Conservation (phyloP, 208 protist genomes). For the Porcisia hertigi region DNA sequence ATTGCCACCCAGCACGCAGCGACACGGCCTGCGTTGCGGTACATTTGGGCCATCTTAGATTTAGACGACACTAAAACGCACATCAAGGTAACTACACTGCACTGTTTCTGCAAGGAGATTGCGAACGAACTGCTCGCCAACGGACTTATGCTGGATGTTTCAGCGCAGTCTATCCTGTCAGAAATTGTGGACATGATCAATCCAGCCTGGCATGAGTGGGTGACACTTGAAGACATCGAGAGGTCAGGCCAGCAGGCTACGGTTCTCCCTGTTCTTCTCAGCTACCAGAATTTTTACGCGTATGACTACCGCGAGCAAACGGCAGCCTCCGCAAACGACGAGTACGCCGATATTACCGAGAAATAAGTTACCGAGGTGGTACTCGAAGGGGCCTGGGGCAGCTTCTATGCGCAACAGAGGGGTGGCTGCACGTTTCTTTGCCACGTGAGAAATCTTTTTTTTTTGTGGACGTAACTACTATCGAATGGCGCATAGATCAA, state of each 20-base stretch:
- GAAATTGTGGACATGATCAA: conserved; percentile 94
- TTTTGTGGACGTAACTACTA: neutral
- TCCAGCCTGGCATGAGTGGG: conserved; percentile 79
- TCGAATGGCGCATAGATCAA: neutral
- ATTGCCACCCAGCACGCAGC: conserved; percentile 88
- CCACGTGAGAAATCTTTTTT: neutral
- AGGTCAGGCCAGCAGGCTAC: conserved; percentile 80
- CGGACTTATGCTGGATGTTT: conserved; percentile 83
- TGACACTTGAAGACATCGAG: conserved; percentile 81
- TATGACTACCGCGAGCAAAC: conserved; percentile 91
- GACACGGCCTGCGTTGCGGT: conserved; percentile 78
- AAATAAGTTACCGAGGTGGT: neutral
- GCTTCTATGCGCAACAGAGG: neutral
- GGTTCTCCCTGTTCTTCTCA: conserved; percentile 83
- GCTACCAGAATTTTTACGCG: conserved; percentile 85
- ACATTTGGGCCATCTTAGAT: conserved; percentile 89
- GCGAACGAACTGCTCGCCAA: conserved; percentile 67
- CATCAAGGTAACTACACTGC: conserved; percentile 67
- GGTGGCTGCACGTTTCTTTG: neutral
- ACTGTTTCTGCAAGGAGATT: conserved; percentile 88
- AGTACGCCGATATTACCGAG: conserved; percentile 46
- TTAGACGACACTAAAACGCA: conserved; percentile 61
- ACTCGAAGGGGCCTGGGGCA: neutral
- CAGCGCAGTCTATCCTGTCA: conserved; percentile 76
- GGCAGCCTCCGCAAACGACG: conserved; percentile 75